Evolutionary conservation across 768 basidiomycete species (phyloP).

Genomic region (Amanita fuliginea): DNA sequence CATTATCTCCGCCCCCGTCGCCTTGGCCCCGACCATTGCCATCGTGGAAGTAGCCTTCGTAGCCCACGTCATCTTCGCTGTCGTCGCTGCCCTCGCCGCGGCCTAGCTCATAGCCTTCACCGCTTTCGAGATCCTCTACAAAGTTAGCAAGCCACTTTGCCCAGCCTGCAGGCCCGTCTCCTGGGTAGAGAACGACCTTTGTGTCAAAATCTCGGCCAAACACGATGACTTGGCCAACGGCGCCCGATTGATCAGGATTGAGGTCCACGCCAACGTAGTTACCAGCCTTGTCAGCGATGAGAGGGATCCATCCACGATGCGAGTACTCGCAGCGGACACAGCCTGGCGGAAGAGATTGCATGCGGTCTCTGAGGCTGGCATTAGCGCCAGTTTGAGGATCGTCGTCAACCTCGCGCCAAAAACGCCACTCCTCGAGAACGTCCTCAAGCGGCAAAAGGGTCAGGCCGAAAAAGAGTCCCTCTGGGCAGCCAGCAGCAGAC

Average conservation of each 20-base stretch:
- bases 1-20: slow-evolving; percentile 68
- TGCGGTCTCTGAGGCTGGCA: slow-evolving; percentile 51
- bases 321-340: slow-evolving; percentile 91
- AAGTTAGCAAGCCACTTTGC: slow-evolving; percentile 88
- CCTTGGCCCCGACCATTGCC: slow-evolving; percentile 69
- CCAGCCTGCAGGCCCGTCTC: slow-evolving; percentile 89
- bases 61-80: slow-evolving; percentile 78
- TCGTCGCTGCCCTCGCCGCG: slow-evolving; percentile 49
- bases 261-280: slow-evolving; percentile 97
- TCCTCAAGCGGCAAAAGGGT: slow-evolving; percentile 88
- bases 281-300: slow-evolving; percentile 86
- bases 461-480: slow-evolving; percentile 93
- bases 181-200: slow-evolving; percentile 90
- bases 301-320: slow-evolving; percentile 92
- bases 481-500: slow-evolving; percentile 75
- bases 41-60: slow-evolving; percentile 80
- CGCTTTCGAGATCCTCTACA: slow-evolving; percentile 84
- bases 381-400: slow-evolving; percentile 84
- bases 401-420: slow-evolving; percentile 90
- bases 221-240: slow-evolving; percentile 87
- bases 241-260: slow-evolving; percentile 69
- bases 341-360: slow-evolving; percentile 82
- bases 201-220: slow-evolving; percentile 99
- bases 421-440: slow-evolving; percentile 90
- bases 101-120: slow-evolving; percentile 82